A percentile compares a stretch with the other conserved stretches of the same genome.
phyloP scores from a whole-genome alignment of 2,329 filamentous ascomycete genomes.

The Sphaceloma murrayae region DNA sequence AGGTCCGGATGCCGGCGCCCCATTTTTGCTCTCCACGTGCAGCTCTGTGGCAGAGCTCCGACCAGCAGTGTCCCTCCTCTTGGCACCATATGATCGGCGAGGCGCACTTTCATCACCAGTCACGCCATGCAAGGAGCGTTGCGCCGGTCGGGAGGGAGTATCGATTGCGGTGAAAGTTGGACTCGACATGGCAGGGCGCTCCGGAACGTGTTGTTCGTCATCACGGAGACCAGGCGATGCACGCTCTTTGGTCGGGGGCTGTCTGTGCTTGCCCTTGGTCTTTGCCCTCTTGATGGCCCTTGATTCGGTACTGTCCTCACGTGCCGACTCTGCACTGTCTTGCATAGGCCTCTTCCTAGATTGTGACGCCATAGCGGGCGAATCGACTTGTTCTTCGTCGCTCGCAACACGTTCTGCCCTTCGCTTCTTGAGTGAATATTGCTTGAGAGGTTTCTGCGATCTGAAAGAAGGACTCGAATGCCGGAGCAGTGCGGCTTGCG shows the following conservation, averaged over 20 bases:
- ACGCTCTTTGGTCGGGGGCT: slow-evolving; percentile 1
- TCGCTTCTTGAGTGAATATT: slow-evolving; percentile 1
- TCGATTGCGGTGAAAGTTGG: no score
- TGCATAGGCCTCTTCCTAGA: background rate
- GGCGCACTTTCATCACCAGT: no score
- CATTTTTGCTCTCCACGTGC: no score
- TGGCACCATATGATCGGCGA: no score
- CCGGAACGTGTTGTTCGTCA: no score
- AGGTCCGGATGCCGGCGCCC: slow-evolving; percentile 5
- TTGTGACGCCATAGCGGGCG: background rate
- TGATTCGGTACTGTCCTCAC: background rate
- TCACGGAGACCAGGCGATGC: no score
- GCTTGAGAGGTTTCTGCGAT: slow-evolving; percentile 1
- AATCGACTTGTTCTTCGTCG: background rate
- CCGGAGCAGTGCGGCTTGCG: background rate
- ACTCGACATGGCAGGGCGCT: no score
- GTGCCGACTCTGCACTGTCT: background rate
- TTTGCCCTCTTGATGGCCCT: slow-evolving; percentile 14
- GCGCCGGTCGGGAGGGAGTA: no score
- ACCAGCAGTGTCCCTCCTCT: no score
- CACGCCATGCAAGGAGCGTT: no score
- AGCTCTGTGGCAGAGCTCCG: no score
- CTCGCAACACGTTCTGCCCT: background rate
- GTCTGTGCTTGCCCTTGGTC: slow-evolving; percentile 16
- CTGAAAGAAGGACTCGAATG: background rate